Percentiles rank a stretch among this genome's conserved stretches.
Conservation (phyloP, 2,329 filamentous ascomycete species). For the Simplicillium sp. region DNA sequence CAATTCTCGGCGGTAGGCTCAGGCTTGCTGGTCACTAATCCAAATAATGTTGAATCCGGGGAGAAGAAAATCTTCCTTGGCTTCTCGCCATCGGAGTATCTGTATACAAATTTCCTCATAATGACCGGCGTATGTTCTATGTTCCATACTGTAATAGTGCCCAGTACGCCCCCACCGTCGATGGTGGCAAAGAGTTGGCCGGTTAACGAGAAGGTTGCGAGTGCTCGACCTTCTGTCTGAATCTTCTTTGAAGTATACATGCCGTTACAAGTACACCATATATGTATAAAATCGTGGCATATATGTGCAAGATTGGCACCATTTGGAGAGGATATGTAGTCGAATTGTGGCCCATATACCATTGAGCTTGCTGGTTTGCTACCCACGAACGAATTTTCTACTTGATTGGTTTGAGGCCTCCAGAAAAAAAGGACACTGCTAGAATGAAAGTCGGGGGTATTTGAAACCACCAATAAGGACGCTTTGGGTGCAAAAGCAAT, state of each 20-base stretch:
- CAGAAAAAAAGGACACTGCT: not conserved
- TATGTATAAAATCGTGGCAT: not conserved
- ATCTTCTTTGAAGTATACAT: not conserved
- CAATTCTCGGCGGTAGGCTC: not conserved
- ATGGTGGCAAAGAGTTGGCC: not conserved
- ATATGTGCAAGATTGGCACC: not conserved
- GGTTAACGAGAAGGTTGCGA: not conserved
- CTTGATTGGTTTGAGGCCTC: not conserved
- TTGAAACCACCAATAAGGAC: not conserved
- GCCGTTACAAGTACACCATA: not conserved
- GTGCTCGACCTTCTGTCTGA: not conserved
- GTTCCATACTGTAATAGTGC: not conserved
- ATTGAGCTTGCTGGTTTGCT: too few species aligned
- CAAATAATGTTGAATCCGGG: not conserved
- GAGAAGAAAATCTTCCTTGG: not conserved
- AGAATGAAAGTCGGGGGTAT: not conserved
- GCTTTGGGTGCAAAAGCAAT: not conserved
- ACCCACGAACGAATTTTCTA: not conserved
- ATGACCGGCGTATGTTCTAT: not conserved
- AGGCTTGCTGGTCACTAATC: not conserved
- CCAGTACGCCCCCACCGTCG: not conserved
- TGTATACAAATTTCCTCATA: not conserved
- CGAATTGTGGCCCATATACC: not conserved
- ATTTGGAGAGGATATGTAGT: not conserved
- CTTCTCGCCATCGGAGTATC: not conserved